Conservation (phyloP, 2,329 filamentous ascomycete species). For the Pseudofabraea citricarpa region DNA sequence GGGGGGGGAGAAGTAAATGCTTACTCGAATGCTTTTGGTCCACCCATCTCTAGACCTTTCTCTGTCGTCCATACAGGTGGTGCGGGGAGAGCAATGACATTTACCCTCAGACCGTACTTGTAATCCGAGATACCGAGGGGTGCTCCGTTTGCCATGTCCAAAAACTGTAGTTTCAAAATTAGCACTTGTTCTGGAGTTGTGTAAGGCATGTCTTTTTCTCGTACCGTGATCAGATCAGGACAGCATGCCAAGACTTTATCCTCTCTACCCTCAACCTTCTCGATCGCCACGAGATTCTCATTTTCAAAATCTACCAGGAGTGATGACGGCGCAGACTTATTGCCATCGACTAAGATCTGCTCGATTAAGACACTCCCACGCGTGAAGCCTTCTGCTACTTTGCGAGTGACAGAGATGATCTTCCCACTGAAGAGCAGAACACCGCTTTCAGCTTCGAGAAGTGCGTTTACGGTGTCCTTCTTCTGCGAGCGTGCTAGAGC, state of each 20-base stretch:
- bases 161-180: slow-evolving; percentile 26
- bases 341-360: slow-evolving; percentile 8
- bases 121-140: slow-evolving; percentile 46
- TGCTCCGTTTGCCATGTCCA: slow-evolving; percentile 42
- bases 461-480: slow-evolving; percentile 18
- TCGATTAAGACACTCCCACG: slow-evolving; percentile 22
- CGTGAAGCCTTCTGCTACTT: slow-evolving; percentile 23
- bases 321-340: background rate
- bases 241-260: slow-evolving; percentile 20
- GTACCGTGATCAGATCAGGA: slow-evolving; percentile 24
- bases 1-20: too few species aligned
- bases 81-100: slow-evolving; percentile 43
- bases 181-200: background rate
- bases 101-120: slow-evolving; percentile 45
- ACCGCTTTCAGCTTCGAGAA: slow-evolving; percentile 22
- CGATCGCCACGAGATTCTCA: slow-evolving; percentile 23
- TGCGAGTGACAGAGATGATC: slow-evolving; percentile 21
- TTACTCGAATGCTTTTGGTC: slow-evolving; percentile 36
- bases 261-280: slow-evolving; percentile 11
- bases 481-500: slow-evolving; percentile 31
- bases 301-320: slow-evolving; percentile 26
- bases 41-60: slow-evolving; percentile 34
- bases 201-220: background rate
- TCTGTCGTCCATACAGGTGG: slow-evolving; percentile 43
- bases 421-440: slow-evolving; percentile 24